A percentile compares a stretch with the other conserved stretches of the same genome.
Conservation (phyloP, 148 eudicot species). For the Polygonum aviculare region DNA sequence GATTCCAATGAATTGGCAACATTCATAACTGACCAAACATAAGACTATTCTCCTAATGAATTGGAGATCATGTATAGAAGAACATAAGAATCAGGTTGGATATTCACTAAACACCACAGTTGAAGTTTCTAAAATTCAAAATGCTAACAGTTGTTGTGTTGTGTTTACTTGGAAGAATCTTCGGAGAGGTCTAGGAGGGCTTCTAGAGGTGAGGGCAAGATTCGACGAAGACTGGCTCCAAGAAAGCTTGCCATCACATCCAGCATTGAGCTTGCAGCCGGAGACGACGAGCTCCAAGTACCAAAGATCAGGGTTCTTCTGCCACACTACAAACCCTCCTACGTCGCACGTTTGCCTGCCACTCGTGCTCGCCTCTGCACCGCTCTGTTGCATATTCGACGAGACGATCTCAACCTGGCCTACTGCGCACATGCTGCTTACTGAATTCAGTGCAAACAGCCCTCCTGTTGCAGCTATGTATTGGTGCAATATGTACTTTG, state of each 20-base stretch:
- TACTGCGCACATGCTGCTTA: constrained; percentile 53
- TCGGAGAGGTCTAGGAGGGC: constrained; percentile 9
- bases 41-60: no score
- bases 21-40: no score
- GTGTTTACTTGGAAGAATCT: constrained; percentile 8
- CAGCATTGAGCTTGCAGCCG: constrained; percentile 48
- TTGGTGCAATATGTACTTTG: constrained; percentile 65
- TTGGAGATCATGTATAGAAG: background rate
- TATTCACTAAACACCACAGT: no score
- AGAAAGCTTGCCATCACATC: constrained; percentile 46
- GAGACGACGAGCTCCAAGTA: constrained; percentile 52
- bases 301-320: constrained; percentile 63
- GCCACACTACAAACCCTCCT: constrained; percentile 59
- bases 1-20: no score
- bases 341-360: constrained; percentile 18
- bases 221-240: constrained; percentile 51
- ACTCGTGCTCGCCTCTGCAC: background rate
- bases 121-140: no score
- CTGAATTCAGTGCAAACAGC: constrained; percentile 26
- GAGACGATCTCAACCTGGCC: constrained; percentile 51
- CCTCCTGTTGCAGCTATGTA: constrained; percentile 35
- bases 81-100: no score
- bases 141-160: background rate
- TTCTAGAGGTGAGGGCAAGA: background rate
- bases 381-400: constrained; percentile 30